These are phyloP conservation scores for Penicillium sp. DNA, from an alignment of 2,329 filamentous ascomycete species.

Conservation along the genomic window DNA sequence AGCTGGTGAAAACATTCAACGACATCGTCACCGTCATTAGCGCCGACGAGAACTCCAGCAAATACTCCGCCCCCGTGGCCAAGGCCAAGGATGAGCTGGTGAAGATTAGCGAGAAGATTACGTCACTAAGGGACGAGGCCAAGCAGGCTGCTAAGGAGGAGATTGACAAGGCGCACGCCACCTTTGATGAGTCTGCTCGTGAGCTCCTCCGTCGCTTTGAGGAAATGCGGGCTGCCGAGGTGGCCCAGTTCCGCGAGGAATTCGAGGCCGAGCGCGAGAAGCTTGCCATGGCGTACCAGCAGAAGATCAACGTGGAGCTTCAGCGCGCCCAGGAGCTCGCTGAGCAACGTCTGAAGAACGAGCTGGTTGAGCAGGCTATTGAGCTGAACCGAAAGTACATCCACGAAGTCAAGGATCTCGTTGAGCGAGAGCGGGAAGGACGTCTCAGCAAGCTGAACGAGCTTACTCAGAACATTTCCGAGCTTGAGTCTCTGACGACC, in stretches of 20 bases:
- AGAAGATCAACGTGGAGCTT: conserved; percentile 71
- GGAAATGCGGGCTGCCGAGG: conserved; percentile 71
- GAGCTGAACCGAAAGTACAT: conserved; percentile 80
- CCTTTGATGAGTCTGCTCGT: conserved; percentile 81
- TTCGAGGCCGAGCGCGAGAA: conserved; percentile 82
- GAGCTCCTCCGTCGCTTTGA: conserved; percentile 88
- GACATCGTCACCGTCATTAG: conserved; percentile 92
- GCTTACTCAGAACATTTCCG: conserved; percentile 68
- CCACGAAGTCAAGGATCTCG: conserved; percentile 67
- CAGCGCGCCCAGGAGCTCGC: conserved; percentile 73
- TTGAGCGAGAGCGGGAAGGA: conserved; percentile 82
- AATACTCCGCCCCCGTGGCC: conserved; percentile 69
- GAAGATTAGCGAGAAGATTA: conserved; percentile 73
- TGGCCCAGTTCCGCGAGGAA: conserved; percentile 76
- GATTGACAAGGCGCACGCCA: conserved; percentile 62
- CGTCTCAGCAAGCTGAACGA: conserved; percentile 80
- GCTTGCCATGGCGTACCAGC: conserved; percentile 69
- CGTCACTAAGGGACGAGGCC: conserved; percentile 62
- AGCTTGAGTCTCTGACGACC: conserved; percentile 79
- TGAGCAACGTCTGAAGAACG: conserved; percentile 76
- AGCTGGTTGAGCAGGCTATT: conserved; percentile 84
- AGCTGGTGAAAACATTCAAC: conserved; percentile 91
- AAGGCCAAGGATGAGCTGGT: conserved; percentile 80
- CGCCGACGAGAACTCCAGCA: conserved; percentile 69
- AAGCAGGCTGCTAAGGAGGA: conserved; percentile 67